These are phyloP conservation scores for Phaeosphaeria sp. DNA, from an alignment of 2,329 filamentous ascomycete species.

Conservation along the genomic window DNA sequence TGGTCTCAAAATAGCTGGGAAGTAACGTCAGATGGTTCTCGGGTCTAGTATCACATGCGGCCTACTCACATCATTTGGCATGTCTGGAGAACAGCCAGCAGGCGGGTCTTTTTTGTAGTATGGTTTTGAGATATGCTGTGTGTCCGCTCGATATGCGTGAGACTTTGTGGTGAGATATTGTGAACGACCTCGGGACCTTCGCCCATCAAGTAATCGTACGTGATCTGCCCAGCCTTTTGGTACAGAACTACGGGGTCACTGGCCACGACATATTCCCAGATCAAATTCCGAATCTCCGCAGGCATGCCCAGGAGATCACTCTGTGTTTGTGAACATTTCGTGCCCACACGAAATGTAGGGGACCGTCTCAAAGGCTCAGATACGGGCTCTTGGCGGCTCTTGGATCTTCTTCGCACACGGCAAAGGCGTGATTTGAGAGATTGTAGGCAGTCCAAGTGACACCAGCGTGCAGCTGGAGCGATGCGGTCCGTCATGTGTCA, in stretches of 20 bases:
- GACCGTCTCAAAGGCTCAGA: not conserved
- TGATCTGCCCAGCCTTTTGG: not conserved
- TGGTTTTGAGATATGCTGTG: no score
- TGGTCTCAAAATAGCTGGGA: not conserved
- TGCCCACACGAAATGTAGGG: not conserved
- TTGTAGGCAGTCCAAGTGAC: no score
- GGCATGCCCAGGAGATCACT: not conserved
- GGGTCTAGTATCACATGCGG: not conserved
- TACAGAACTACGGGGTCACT: not conserved
- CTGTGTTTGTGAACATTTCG: not conserved
- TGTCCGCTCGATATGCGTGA: not conserved
- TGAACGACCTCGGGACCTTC: not conserved
- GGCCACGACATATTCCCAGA: constrained; percentile 1
- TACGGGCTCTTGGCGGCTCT: not conserved
- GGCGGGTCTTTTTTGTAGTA: no score
- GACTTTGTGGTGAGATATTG: not conserved
- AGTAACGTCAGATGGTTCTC: no score
- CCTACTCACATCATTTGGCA: not conserved
- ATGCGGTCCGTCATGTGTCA: no score
- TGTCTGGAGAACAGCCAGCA: not conserved
- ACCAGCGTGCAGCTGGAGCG: no score
- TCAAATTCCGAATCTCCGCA: not conserved
- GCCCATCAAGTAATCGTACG: not conserved
- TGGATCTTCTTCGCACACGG: not conserved
- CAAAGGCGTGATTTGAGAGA: not conserved